Conservation (phyloP, 2,329 filamentous ascomycete species). For the Scedosporium minutisporum region DNA sequence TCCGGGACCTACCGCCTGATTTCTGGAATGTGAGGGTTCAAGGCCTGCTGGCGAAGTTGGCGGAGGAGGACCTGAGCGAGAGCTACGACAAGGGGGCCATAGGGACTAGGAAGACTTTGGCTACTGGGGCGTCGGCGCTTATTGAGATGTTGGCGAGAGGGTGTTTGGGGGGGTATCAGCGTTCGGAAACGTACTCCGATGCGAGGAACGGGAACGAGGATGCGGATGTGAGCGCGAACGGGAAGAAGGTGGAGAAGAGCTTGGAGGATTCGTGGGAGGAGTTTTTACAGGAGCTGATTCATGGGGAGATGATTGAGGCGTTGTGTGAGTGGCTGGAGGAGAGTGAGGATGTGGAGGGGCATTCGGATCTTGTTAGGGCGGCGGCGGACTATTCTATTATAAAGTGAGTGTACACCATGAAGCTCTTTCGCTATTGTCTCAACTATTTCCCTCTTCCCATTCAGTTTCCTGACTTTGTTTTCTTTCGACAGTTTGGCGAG, state of each 20-base stretch:
- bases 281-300: slow-evolving; percentile 54
- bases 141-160: slow-evolving; percentile 62
- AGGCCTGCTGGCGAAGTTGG: slow-evolving; percentile 50
- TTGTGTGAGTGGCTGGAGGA: slow-evolving; percentile 51
- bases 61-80: slow-evolving; percentile 62
- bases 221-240: slow-evolving; percentile 40
- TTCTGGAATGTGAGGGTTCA: slow-evolving; percentile 59
- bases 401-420: slow-evolving; percentile 41
- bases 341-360: slow-evolving; percentile 53
- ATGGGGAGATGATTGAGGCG: slow-evolving; percentile 57
- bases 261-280: slow-evolving; percentile 57
- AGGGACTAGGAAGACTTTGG: slow-evolving; percentile 64
- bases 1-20: slow-evolving; percentile 49
- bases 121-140: slow-evolving; percentile 60
- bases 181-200: neutral
- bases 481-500: slow-evolving; percentile 50
- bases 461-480: slow-evolving; percentile 9
- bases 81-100: slow-evolving; percentile 73
- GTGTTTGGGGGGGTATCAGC: slow-evolving; percentile 49
- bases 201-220: slow-evolving; percentile 11
- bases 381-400: slow-evolving; percentile 58
- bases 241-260: slow-evolving; percentile 24
- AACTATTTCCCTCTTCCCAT: neutral
- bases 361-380: slow-evolving; percentile 52
- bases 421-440: neutral